These are phyloP conservation scores for Colletotrichum spinosum DNA, from an alignment of 2,329 filamentous ascomycete genomes.

Conservation along the genomic window DNA sequence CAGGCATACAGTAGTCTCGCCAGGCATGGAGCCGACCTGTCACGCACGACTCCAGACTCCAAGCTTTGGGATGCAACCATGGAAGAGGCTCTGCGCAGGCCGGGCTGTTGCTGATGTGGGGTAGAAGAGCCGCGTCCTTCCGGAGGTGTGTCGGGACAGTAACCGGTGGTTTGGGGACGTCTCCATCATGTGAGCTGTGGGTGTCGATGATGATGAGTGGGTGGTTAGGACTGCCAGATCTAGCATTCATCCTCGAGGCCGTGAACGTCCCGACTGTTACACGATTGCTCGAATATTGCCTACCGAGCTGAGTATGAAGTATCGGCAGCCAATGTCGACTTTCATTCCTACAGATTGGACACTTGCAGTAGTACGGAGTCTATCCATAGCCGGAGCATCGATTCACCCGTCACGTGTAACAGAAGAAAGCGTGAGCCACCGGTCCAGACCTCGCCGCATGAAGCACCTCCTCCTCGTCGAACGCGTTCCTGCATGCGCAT, in stretches of 20 bases:
- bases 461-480: constrained; percentile 33
- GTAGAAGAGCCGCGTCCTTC: constrained; percentile 7
- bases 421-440: constrained; percentile 25
- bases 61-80: neutral
- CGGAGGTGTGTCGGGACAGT: constrained; percentile 12
- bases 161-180: constrained; percentile 1
- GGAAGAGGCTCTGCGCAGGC: constrained; percentile 19
- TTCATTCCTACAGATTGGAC: no score
- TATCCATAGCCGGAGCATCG: neutral
- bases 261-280: no score
- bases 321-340: no score
- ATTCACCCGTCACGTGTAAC: constrained; percentile 10
- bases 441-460: constrained; percentile 32
- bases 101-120: constrained; percentile 9
- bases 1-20: neutral
- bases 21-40: constrained; percentile 21
- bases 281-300: no score
- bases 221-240: constrained; percentile 12
- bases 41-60: neutral
- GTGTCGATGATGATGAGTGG: neutral
- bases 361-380: neutral
- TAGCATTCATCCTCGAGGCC: neutral
- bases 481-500: constrained; percentile 34
- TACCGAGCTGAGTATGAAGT: no score
- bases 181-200: neutral